These are phyloP conservation scores for Hygrophoropsis aurantiaca DNA, from an alignment of 768 basidiomycete species.

Conservation along the genomic window DNA sequence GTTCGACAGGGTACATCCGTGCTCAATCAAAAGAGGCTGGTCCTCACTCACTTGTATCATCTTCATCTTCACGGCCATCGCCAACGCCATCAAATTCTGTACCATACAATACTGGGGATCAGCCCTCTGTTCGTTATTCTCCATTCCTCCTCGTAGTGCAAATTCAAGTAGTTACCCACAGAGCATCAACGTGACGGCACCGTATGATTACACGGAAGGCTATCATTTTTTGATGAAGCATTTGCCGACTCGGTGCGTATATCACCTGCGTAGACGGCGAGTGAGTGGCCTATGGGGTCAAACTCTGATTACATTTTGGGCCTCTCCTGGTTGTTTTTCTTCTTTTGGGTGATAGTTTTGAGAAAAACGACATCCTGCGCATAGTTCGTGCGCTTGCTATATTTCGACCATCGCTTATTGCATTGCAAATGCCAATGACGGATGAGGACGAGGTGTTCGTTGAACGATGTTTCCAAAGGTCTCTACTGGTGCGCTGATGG, in stretches of 20 bases:
- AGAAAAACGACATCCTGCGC: conserved; percentile 93
- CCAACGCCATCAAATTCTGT: conserved; percentile 41
- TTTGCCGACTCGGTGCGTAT: conserved; percentile 74
- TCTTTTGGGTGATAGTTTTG: conserved; percentile 63
- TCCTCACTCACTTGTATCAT: conserved; percentile 22
- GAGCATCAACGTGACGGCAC: conserved; percentile 61
- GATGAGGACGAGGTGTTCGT: conserved; percentile 96
- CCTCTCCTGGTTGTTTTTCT: conserved; percentile 35
- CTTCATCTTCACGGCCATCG: conserved; percentile 41
- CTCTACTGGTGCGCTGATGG: conserved; percentile 65
- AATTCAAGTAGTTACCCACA: conserved; percentile 43
- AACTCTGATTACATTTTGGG: conserved; percentile 34
- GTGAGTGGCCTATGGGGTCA: conserved; percentile 43
- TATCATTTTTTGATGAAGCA: conserved; percentile 98
- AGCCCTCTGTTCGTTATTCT: conserved; percentile 24
- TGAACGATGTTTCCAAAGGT: conserved; percentile 93
- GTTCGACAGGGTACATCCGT: conserved; percentile 34
- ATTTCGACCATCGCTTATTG: conserved; percentile 95
- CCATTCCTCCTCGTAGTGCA: conserved; percentile 41
- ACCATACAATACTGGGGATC: conserved; percentile 36
- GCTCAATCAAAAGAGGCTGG: conserved; percentile 25
- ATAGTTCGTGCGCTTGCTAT: conserved; percentile 94
- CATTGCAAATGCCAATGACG: conserved; percentile 95
- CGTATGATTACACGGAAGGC: conserved; percentile 94
- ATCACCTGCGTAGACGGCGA: conserved; percentile 32